Base-by-base conservation (phyloP, 2,329 filamentous ascomycete species). In the Stemphylium lycopersici region DNA sequence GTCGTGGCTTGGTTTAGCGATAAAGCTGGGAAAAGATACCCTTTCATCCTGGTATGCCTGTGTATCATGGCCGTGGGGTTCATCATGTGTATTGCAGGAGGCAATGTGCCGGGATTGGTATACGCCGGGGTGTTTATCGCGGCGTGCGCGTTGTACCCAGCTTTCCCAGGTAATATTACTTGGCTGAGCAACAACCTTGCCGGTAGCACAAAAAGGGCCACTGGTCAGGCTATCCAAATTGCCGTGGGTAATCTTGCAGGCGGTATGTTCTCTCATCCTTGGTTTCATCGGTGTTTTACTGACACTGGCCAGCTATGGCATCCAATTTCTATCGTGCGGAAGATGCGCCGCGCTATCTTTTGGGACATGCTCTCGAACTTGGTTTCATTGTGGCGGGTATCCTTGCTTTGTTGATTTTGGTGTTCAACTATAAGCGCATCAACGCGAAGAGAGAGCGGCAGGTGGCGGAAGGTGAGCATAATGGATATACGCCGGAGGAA, bases 261-360 rank as follows among this genome's bases (percentile, higher is more conserved):
- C 48, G 67, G 66, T 68, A 58, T 38, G 45, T 58, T 31, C 16
- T 26, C 38, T 34, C 24, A 33, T 10, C 2, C 6, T 26, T 6
- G 22, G 6, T 13, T 26, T n/a, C 12, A 29, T 31, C 4, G 26
- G 15, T 12, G 3, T 29, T 10, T 31, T 33, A 16, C 59, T 68
- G 48, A 70, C 49, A 7, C 26, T 11, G 24, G 4, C 11, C 44
- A 76, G 87, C 87, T 1, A 88, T 90, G 83, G 85, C 87, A 0
- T 87, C 86, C 4, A 90, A 90, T 65, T 90, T 90, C 63, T 29
- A 90, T 63, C 81, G 87, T 10, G 54, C 70, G 0, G 64, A 74
- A 43, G 81, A 84, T 58, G 71, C 75, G 26, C 26, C 26, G 8
- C 26, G 26, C 26, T 29, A 29, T 29, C 6, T 29, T 11, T 76